Conservation (phyloP, 768 basidiomycete genomes). For the Boletus subparvulus region DNA sequence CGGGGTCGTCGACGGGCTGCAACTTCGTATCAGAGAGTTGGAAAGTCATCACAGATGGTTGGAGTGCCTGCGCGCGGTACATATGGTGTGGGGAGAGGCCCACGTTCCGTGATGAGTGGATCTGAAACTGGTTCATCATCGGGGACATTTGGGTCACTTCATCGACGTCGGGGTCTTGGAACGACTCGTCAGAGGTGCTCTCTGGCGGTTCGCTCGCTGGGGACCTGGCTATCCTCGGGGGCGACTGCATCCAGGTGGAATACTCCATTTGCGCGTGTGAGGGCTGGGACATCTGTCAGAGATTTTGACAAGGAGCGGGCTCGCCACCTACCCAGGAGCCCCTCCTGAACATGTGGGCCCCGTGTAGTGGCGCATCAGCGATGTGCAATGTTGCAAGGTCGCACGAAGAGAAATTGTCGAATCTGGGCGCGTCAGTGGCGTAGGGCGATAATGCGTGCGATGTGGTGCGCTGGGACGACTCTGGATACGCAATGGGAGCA, state of each 20-base stretch:
- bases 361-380: slow-evolving; percentile 8
- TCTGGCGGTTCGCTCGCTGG: slow-evolving; percentile 32
- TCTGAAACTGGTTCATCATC: slow-evolving; percentile 33
- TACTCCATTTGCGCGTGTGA: slow-evolving; percentile 15
- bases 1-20: slow-evolving; percentile 29
- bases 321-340: slow-evolving; percentile 27
- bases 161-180: slow-evolving; percentile 30
- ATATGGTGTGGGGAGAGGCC: slow-evolving; percentile 3
- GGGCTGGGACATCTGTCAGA: slow-evolving; percentile 25
- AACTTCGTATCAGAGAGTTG: slow-evolving; percentile 26
- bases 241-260: slow-evolving; percentile 13
- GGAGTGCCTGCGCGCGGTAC: slow-evolving; percentile 15
- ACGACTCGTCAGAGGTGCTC: slow-evolving; percentile 30
- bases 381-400: slow-evolving; percentile 12
- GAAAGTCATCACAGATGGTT: slow-evolving; percentile 33
- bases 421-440: slow-evolving; percentile 12
- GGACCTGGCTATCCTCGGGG: slow-evolving; percentile 19
- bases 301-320: not conserved
- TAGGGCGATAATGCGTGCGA: slow-evolving; percentile 21
- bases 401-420: slow-evolving; percentile 8
- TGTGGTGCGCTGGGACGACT: slow-evolving; percentile 33
- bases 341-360: slow-evolving; percentile 17
- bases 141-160: slow-evolving; percentile 30
- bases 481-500: slow-evolving; percentile 23
- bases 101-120: slow-evolving; percentile 17